These are phyloP conservation scores for Vigna radiata DNA, from an alignment of 306 rosid genomes.

Conservation along the genomic window DNA sequence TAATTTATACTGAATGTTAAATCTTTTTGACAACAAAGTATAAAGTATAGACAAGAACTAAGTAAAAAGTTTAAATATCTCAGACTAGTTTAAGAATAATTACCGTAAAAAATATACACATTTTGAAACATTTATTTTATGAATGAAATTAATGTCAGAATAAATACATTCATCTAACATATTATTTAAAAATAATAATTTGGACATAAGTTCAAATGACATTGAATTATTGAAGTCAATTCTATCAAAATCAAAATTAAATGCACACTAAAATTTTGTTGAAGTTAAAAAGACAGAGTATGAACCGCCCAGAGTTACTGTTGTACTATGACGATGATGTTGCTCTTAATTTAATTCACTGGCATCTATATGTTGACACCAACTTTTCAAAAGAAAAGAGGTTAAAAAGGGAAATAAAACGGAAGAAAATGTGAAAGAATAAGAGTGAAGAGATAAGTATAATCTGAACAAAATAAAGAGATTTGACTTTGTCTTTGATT, in stretches of 20 bases:
- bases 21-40: no score
- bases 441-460: conserved; percentile 46
- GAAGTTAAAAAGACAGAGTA: conserved; percentile 1
- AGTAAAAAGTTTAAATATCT: no score
- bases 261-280: neutral
- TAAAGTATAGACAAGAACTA: no score
- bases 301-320: neutral
- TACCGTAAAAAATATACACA: no score
- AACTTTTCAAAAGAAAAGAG: conserved; percentile 39
- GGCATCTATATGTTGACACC: conserved; percentile 24
- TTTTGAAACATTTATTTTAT: no score
- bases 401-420: neutral
- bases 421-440: conserved; percentile 22
- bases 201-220: no score
- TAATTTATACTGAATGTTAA: no score
- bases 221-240: neutral
- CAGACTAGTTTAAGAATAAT: no score
- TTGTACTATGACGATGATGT: neutral
- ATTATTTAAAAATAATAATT: no score
- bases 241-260: conserved; percentile 9
- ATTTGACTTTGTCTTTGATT: conserved; percentile 39
- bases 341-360: conserved; percentile 36
- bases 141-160: neutral
- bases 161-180: neutral
- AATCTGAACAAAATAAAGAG: conserved; percentile 47